Conservation (phyloP, 768 basidiomycete genomes). For the Collybiopsis confluens region DNA sequence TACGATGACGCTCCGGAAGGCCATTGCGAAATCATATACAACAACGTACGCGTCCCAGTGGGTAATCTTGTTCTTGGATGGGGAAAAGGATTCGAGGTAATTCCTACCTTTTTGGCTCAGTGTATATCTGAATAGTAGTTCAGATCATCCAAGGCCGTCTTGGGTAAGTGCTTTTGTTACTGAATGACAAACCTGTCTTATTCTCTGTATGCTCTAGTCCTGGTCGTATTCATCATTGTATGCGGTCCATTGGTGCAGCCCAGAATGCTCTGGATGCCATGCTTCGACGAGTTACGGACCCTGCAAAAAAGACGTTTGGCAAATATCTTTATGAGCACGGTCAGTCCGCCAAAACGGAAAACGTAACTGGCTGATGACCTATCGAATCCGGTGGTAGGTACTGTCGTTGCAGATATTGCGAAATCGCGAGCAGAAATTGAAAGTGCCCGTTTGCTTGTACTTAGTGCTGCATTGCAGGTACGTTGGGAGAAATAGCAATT, state of each 20-base stretch:
- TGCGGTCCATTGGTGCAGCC: constrained; percentile 93
- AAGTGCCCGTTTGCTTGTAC: constrained; percentile 77
- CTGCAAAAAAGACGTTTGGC: constrained; percentile 87
- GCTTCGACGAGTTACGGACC: constrained; percentile 91
- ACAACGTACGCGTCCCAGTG: constrained; percentile 87
- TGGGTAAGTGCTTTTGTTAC: constrained; percentile 46
- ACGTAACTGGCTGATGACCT: background rate
- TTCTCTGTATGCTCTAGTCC: constrained; percentile 44
- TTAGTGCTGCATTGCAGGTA: constrained; percentile 87
- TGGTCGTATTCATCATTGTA: constrained; percentile 96
- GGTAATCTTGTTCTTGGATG: constrained; percentile 84
- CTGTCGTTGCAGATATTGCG: constrained; percentile 88
- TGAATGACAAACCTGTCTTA: background rate
- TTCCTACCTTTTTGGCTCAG: constrained; percentile 1
- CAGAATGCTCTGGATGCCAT: constrained; percentile 81
- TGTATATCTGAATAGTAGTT: background rate
- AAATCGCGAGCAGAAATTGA: constrained; percentile 93
- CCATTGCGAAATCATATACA: constrained; percentile 92
- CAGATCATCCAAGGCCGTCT: constrained; percentile 94
- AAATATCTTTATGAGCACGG: constrained; percentile 91
- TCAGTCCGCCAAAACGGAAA: constrained; percentile 22
- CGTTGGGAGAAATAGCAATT: constrained; percentile 1
- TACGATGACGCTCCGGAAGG: constrained; percentile 97
- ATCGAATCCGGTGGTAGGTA: constrained; percentile 44
- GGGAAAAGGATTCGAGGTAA: constrained; percentile 91